Conservation (phyloP, 192 early-diverging fungal species). For the Umbelopsis vinacea region DNA sequence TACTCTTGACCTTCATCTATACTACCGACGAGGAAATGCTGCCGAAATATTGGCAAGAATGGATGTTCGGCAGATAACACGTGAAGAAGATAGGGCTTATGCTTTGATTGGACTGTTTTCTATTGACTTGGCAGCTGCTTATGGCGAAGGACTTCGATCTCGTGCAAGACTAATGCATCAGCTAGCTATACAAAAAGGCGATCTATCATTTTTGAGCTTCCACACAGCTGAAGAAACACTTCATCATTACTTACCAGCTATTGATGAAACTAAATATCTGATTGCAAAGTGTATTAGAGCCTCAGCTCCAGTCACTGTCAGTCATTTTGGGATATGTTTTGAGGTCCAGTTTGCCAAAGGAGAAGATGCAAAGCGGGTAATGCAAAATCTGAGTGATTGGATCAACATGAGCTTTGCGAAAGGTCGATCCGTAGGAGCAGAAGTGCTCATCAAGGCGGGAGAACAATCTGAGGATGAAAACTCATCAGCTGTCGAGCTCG, state of each 20-base stretch:
- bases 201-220: background rate
- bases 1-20: background rate
- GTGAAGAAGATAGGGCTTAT: background rate
- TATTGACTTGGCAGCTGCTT: background rate
- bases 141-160: background rate
- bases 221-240: background rate
- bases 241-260: background rate
- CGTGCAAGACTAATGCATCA: background rate
- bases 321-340: background rate
- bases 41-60: background rate
- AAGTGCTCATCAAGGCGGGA: background rate
- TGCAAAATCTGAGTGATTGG: background rate
- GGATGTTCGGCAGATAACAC: background rate
- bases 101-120: background rate
- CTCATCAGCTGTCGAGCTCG: background rate
- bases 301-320: background rate
- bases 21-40: background rate
- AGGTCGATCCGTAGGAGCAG: background rate
- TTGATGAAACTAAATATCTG: background rate
- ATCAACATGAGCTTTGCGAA: background rate
- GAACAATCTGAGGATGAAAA: background rate
- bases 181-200: background rate
- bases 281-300: background rate
- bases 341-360: background rate
- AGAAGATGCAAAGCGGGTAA: background rate